Evolutionary conservation across 352 stramenopile genomes (phyloP), one percentile per base, ranked within the genome.

Genomic region (Phytophthora fragariae): DNA sequence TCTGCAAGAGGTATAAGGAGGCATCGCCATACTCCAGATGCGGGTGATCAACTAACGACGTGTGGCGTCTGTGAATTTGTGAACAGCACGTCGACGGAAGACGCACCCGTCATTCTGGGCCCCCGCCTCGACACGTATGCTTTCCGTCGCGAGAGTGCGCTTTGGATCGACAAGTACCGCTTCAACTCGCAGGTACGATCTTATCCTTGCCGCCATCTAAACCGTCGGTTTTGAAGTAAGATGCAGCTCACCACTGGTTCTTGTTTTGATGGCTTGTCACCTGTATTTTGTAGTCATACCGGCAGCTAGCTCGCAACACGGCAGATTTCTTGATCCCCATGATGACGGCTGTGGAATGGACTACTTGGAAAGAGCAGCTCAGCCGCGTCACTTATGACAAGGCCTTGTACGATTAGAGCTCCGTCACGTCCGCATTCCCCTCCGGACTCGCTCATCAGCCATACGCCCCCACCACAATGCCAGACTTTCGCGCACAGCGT

Each of bases 311-410:
- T 55, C 83, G 81, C 61, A 93, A 94, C 68, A 83, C 83, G 14
- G 81, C 88, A 24, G 83, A 92, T 72, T 92, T 95, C 65, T 73
- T 96, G 56, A 65, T 94, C 49, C 86, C 88, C 57, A 90, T 94
- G 77, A 90, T 94, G 81, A 96, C 89, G 1, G 84, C 88, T 7
- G 76, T 92, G 57, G 89, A 95, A 74, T 96, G 89, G 88, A 80
- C 79, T 54, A 95, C 86, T 57, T 95, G 89, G 88, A 96, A 96
- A 75, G 81, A 90, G 27, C 75, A 96, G 66, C 81, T 94, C 15
- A 79, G 83, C 63, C 76, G 85, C 10, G 84, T 94, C 70, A 82
- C 80, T 46, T 92, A 93, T 75, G 86, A 94, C 76, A 91, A 92
- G 70, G 71, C 84, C 29, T 72, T 96, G 65, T 96, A 93, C 79